Evolutionary conservation across 2,329 filamentous ascomycete genomes (phyloP).

Genomic region (Phoma sp.): DNA sequence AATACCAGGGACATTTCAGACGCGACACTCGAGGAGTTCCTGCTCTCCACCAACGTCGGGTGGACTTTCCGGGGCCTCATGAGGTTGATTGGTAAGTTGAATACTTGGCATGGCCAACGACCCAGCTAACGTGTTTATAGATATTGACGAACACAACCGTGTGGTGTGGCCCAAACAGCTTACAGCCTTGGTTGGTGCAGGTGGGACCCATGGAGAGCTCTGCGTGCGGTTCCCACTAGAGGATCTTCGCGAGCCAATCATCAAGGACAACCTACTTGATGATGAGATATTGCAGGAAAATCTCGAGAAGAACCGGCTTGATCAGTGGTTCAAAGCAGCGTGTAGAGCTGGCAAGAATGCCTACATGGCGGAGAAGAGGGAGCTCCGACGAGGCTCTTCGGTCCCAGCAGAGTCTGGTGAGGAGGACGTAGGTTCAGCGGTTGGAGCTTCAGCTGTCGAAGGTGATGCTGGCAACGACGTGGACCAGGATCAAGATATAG

Average conservation of each 20-base stretch:
- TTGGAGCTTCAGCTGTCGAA: constrained; percentile 23
- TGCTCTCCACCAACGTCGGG: constrained; percentile 70
- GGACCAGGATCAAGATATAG: constrained; percentile 34
- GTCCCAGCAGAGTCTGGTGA: constrained; percentile 7
- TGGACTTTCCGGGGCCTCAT: constrained; percentile 70
- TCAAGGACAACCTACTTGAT: constrained; percentile 75
- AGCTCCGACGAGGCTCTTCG: constrained; percentile 24
- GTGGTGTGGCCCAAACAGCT: constrained; percentile 31
- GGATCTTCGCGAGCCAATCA: constrained; percentile 69
- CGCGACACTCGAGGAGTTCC: constrained; percentile 65
- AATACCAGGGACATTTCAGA: constrained; percentile 78
- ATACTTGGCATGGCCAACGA: too few relatives aligned
- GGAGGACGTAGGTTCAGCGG: constrained; percentile 11
- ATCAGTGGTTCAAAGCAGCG: constrained; percentile 68
- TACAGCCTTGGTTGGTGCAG: constrained; percentile 50
- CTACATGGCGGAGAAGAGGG: constrained; percentile 24
- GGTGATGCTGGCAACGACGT: constrained; percentile 34
- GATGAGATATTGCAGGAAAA: constrained; percentile 69
- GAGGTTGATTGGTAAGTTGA: constrained; percentile 63
- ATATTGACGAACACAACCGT: constrained; percentile 10
- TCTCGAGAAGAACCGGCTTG: constrained; percentile 71
- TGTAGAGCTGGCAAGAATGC: constrained; percentile 47
- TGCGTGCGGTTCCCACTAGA: constrained; percentile 60
- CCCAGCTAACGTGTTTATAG: constrained; percentile 18
- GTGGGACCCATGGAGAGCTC: constrained; percentile 63